A percentile compares a stretch with the other conserved stretches of the same genome.
Evolutionary conservation across 257 asterid species (phyloP).

Genomic region (Przewalskia tangutica): DNA sequence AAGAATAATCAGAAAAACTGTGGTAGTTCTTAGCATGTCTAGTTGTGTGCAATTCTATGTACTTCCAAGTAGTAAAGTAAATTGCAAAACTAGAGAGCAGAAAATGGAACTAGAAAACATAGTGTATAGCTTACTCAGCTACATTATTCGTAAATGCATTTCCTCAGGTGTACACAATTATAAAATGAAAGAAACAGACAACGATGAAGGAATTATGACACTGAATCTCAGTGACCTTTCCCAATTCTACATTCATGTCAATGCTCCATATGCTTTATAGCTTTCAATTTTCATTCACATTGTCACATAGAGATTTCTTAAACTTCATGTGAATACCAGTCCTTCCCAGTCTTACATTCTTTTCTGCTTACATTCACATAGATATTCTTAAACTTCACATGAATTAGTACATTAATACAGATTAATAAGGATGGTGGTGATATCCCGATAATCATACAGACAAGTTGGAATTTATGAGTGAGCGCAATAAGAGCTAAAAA

Average conservation of each 20-base stretch:
- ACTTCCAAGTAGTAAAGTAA: not conserved
- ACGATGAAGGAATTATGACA: not conserved
- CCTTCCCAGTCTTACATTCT: not conserved
- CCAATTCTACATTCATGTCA: not conserved
- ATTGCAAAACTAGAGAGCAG: not conserved
- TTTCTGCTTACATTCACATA: not conserved
- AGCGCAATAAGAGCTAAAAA: not conserved
- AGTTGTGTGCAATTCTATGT: not conserved
- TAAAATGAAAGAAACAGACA: not conserved
- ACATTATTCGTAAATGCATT: not conserved
- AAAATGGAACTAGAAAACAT: not conserved
- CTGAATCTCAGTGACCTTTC: not conserved
- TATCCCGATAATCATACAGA: not conserved
- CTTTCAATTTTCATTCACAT: not conserved
- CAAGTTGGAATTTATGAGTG: not conserved
- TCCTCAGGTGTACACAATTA: not conserved
- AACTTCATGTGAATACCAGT: not conserved
- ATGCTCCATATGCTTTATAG: not conserved
- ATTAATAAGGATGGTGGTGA: not conserved
- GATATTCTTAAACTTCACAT: not conserved
- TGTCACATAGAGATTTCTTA: not conserved
- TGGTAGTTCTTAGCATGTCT: not conserved
- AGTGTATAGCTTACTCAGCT: not conserved
- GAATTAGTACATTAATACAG: not conserved
- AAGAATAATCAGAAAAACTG: not conserved